Conservation (phyloP, 2,329 filamentous ascomycete genomes). For the Fusarium proliferatum region DNA sequence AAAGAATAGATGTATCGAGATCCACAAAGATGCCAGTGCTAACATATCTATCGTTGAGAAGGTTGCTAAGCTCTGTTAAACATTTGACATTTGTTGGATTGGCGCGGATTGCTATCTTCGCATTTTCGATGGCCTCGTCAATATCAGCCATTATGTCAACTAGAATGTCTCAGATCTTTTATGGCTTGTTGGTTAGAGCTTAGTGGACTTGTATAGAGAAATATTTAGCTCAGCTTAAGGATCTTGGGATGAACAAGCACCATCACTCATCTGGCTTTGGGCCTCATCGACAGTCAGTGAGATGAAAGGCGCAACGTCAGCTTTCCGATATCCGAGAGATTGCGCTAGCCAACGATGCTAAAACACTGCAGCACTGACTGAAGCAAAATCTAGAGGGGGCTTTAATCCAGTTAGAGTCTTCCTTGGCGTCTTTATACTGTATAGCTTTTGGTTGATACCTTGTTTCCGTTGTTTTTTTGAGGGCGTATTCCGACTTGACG, state of each 20-base stretch:
- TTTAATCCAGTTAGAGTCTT: no score
- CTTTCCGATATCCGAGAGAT: background rate
- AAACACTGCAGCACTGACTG: background rate
- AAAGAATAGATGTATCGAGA: background rate
- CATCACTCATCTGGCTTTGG: background rate
- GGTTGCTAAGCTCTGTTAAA: background rate
- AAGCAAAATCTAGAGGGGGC: no score
- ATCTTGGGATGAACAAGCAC: background rate
- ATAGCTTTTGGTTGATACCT: no score
- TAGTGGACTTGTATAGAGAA: background rate
- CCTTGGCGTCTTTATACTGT: no score
- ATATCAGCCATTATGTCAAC: background rate
- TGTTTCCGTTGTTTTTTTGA: no score
- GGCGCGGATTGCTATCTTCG: background rate
- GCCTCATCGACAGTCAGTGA: background rate
- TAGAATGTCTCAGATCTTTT: background rate
- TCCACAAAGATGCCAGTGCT: background rate
- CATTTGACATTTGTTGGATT: fast-evolving
- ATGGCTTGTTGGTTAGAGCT: background rate
- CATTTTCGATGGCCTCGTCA: background rate
- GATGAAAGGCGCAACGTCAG: background rate
- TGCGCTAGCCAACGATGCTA: background rate
- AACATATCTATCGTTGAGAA: background rate
- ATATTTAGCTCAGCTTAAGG: background rate
- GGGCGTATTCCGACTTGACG: no score